A percentile compares a stretch with the other conserved stretches of the same genome.
Conservation (phyloP, 345 rosid species). For the Salix udensis region DNA sequence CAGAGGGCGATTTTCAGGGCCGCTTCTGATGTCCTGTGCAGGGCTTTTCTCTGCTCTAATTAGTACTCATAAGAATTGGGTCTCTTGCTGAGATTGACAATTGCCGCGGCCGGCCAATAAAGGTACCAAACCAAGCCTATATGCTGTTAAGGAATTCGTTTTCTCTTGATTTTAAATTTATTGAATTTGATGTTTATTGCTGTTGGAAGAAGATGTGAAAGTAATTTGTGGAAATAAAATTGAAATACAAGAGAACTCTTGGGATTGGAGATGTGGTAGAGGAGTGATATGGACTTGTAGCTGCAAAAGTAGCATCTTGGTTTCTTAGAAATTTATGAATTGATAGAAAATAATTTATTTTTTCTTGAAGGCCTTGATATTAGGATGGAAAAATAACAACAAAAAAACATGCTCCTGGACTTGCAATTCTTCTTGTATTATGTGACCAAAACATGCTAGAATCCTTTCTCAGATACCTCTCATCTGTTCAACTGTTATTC, state of each 20-base stretch:
- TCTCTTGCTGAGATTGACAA: conserved; percentile 50
- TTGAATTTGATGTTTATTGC: not conserved
- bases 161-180: not conserved
- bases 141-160: not conserved
- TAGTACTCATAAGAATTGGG: conserved; percentile 90
- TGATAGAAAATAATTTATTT: too few relatives aligned
- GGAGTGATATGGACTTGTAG: not conserved
- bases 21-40: conserved; percentile 54
- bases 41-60: conserved; percentile 82
- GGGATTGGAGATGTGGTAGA: not conserved
- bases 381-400: too few relatives aligned
- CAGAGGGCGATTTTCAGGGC: conserved; percentile 54
- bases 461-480: not conserved
- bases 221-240: not conserved
- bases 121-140: not conserved
- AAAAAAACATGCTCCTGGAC: too few relatives aligned
- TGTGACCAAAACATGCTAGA: too few relatives aligned
- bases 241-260: not conserved
- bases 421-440: too few relatives aligned
- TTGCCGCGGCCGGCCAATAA: conserved; percentile 6
- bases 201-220: not conserved
- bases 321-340: not conserved
- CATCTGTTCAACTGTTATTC: not conserved
- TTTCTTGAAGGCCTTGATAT: too few relatives aligned
- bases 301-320: not conserved